Base-by-base conservation (phyloP, 306 rosid species). In the Castanea crenata region DNA sequence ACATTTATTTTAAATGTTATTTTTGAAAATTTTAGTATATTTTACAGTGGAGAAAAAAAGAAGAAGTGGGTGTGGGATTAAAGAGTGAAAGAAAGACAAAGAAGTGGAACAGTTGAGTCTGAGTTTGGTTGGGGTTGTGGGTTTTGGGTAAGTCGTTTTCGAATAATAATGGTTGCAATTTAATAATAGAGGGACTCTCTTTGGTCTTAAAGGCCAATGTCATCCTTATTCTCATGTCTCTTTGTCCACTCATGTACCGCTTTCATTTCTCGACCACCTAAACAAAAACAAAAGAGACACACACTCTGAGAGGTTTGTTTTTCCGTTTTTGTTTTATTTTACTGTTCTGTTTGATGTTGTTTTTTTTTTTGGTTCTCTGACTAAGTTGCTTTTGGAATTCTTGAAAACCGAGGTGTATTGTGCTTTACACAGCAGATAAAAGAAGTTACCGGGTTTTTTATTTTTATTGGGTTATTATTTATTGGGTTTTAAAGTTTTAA, bases 71-170 rank as follows among this genome's bases (percentile, higher is more conserved):
- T 23, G 9, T 15, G n/a, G 7, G 70, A 21, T 15, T 15, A n/a
- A 64, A 29, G 73, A 32, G 41, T 29, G 41, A 14, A 59, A 71
- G 79, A 58, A 75, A 82, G 59, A 78, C 54, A 70, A 49, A 71
- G 74, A 27, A 13, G 69, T 51, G 74, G 32, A 85, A 70, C 80
- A 13, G 84, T 84, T 87, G 86, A 73, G 87, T 80, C n/a, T 84
- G 83, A 7, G 46, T 7, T 7, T 2, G 46, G 46, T 41, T 41
- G 46, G 46, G 12, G 46, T 41, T 41, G 10, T 38, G 46, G 46
- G 71, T 86, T 73, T 91, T 57, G 55, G 92, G 85, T 83, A 83
- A 83, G 98, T 92, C 92, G 89, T 80, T 94, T 88, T 90, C 94
- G 82, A 73, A 86, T 88, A 88, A 75, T 89, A 87, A 93, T 86